Conservation (phyloP, 2,329 filamentous ascomycete genomes). For the Alternaria metachromatica region DNA sequence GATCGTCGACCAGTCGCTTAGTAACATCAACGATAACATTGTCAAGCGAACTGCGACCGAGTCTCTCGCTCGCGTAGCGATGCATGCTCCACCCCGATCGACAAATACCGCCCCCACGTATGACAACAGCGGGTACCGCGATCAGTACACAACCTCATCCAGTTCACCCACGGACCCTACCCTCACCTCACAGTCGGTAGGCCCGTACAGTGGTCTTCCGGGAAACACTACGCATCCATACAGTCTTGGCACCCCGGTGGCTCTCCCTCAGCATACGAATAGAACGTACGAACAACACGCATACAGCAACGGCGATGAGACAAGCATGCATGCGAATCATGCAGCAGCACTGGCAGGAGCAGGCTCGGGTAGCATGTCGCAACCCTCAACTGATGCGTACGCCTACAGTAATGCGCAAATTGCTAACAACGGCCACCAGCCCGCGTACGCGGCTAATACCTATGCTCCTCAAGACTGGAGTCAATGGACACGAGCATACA, state of each 20-base stretch:
- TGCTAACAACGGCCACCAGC: conserved; percentile 22
- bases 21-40: conserved; percentile 55
- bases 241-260: conserved; percentile 29
- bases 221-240: conserved; percentile 30
- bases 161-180: conserved; percentile 28
- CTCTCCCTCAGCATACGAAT: conserved; percentile 29
- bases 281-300: conserved; percentile 36
- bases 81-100: conserved; percentile 36
- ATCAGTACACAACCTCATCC: conserved; percentile 30
- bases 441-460: conserved; percentile 34
- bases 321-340: conserved; percentile 38
- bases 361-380: conserved; percentile 27
- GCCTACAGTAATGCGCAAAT: conserved; percentile 32
- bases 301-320: conserved; percentile 35
- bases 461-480: conserved; percentile 43
- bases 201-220: conserved; percentile 27
- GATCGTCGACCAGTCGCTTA: conserved; percentile 58
- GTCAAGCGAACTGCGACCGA: conserved; percentile 54
- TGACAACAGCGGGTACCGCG: conserved; percentile 30
- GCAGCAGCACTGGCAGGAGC: conserved; percentile 39
- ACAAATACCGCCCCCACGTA: conserved; percentile 28
- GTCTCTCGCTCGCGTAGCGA: conserved; percentile 49
- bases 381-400: conserved; percentile 31
- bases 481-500: conserved; percentile 44
- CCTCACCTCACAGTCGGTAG: conserved; percentile 25